Evolutionary conservation across 768 basidiomycete species (phyloP), one percentile per base, ranked within the genome.

Genomic region (Hydnomerulius pinastri): DNA sequence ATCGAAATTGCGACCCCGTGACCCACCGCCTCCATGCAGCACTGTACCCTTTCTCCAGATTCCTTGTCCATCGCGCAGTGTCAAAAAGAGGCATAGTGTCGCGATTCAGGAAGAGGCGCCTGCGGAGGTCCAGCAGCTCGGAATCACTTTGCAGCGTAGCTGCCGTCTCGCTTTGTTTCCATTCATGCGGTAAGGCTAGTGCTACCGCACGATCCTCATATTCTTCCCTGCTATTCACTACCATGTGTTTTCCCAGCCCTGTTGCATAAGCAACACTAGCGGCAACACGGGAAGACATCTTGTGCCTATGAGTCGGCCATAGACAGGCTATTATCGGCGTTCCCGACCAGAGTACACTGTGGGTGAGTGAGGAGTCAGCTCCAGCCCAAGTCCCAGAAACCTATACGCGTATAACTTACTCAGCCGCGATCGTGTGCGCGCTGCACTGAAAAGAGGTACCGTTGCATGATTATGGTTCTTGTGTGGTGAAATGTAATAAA

Each of bases 221-320:
- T 52, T 74, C 76, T 38, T 71, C 70, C 25, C 70, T 54, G 46
- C 64, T 73, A 40, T 61, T 47, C 33, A 77, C 79, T 21, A 76
- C 67, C 79, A 80, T 79, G 46, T 72, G 61, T 24, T 70, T 61
- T 7, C 78, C 79, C 51, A 77, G 65, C 11, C 76, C 77, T 1
- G 78, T 80, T 3, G 77, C 79, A 30, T 67, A 58, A 6, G 70
- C 77, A 39, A 79, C 72, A 52, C 76, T 76, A 18, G 78, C 75
- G 3, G 70, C 77, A 23, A 80, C 79, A 6, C 78, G 71, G 15
- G 77, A 77, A 46, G 72, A 74, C 76, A 80, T 79, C 58, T 78
- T 80, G 55, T 75, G 67, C 32, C 58, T 51, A 50, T 79, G 71
- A 48, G 66, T 71, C 6, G 78, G 75, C 67, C 65, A 78, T 17